Evolutionary conservation across 352 stramenopile species (phyloP).

Genomic region (Plasmopara halstedii): DNA sequence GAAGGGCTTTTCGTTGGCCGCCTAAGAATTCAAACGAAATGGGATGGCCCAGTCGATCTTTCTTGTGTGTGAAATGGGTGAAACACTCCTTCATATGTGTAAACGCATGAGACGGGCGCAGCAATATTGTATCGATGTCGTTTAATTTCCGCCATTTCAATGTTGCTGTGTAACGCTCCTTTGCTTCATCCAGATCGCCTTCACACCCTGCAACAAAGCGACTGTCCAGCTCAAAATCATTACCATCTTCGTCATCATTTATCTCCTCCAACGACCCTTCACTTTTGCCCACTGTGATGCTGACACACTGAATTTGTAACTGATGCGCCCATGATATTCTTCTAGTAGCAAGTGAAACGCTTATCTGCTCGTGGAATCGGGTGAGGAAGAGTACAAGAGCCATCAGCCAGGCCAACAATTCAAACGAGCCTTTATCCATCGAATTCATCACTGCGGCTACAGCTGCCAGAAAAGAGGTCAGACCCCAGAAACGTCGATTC

Average conservation of each 20-base stretch:
- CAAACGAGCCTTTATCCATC: constrained; percentile 33
- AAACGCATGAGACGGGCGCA: constrained; percentile 48
- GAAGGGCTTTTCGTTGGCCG: constrained; percentile 48
- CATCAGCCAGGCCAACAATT: constrained; percentile 42
- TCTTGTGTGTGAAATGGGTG: constrained; percentile 60
- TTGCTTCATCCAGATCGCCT: constrained; percentile 60
- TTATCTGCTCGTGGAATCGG: constrained; percentile 49
- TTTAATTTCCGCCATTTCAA: constrained; percentile 63
- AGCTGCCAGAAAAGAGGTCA: constrained; percentile 36
- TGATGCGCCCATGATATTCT: constrained; percentile 30
- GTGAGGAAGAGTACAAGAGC: constrained; percentile 46
- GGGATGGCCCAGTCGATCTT: constrained; percentile 46
- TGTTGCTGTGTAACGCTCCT: constrained; percentile 49
- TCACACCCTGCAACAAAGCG: constrained; percentile 65
- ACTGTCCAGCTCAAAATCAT: constrained; percentile 41
- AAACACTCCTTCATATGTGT: constrained; percentile 55
- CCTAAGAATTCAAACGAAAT: constrained; percentile 55
- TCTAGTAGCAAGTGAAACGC: constrained; percentile 41
- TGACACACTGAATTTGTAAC: constrained; percentile 31
- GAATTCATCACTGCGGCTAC: constrained; percentile 35
- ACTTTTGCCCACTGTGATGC: constrained; percentile 39
- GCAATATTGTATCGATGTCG: constrained; percentile 59
- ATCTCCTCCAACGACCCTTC: constrained; percentile 18
- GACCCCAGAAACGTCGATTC: constrained; percentile 33
- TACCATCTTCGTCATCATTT: constrained; percentile 19